Percentiles rank a stretch among this genome's conserved stretches.
Conservation (phyloP, 75 land plant species). For the Pseudotsuga menziesii region DNA sequence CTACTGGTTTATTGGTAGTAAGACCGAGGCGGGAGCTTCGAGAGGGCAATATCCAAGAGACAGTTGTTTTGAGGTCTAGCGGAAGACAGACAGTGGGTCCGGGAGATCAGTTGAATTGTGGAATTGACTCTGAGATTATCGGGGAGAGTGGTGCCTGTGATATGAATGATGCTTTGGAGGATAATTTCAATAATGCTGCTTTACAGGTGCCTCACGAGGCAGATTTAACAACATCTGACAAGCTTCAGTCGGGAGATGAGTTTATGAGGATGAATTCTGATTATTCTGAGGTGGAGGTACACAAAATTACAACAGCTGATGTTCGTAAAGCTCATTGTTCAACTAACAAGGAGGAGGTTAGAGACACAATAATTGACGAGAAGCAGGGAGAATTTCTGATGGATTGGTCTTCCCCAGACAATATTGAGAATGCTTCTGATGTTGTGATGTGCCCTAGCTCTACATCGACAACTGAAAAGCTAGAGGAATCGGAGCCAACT, state of each 20-base stretch:
- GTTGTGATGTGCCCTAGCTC: not conserved
- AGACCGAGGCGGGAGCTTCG: conserved; percentile 8
- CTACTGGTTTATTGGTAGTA: not conserved
- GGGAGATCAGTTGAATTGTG: not conserved
- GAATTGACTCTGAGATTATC: not conserved
- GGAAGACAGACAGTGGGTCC: not conserved
- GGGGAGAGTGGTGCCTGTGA: not conserved
- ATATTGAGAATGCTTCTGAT: not conserved
- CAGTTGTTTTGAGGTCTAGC: too few species aligned
- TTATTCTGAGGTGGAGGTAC: not conserved
- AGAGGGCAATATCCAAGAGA: not conserved
- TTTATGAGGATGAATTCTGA: not conserved
- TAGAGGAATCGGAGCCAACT: not conserved
- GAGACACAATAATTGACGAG: not conserved
- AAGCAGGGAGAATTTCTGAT: conserved; percentile 1
- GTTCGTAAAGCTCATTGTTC: not conserved
- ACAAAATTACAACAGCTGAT: not conserved
- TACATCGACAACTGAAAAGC: not conserved
- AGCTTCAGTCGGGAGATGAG: not conserved
- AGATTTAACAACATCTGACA: conserved; percentile 1
- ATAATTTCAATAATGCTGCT: not conserved
- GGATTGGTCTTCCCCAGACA: not conserved
- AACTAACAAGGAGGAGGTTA: not conserved
- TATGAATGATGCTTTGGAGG: conserved; percentile 4
- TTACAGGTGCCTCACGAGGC: not conserved